Conservation (phyloP, 2,329 filamentous ascomycete species). For the Knoxdaviesia capensis region DNA sequence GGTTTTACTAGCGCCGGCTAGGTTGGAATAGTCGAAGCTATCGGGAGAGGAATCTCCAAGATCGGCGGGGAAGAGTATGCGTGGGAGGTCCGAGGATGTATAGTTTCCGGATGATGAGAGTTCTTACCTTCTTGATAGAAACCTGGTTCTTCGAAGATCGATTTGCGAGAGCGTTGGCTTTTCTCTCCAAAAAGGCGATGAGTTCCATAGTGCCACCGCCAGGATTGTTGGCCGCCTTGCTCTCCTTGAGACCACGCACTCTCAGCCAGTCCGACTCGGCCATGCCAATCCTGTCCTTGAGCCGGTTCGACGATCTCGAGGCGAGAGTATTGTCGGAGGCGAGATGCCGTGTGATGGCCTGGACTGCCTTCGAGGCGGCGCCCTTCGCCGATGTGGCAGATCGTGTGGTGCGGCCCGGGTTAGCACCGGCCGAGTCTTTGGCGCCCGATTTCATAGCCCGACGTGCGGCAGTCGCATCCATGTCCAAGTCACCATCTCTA, state of each 20-base stretch:
- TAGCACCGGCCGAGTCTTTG: slow-evolving; percentile 9
- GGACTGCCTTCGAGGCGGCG: slow-evolving; percentile 17
- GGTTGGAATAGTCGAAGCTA: too few relatives aligned
- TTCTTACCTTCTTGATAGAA: slow-evolving; percentile 58
- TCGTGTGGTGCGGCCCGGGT: slow-evolving; percentile 9
- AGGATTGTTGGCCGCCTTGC: slow-evolving; percentile 44
- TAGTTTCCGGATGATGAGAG: too few relatives aligned
- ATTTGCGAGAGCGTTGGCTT: slow-evolving; percentile 35
- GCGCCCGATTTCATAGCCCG: slow-evolving; percentile 9
- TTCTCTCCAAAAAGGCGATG: slow-evolving; percentile 50
- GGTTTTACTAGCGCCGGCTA: not conserved
- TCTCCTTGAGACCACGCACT: slow-evolving; percentile 44
- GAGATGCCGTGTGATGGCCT: slow-evolving; percentile 23
- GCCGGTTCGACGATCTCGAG: slow-evolving; percentile 14
- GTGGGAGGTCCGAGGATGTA: too few relatives aligned
- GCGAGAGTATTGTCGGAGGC: slow-evolving; percentile 14
- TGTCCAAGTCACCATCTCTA: slow-evolving; percentile 38
- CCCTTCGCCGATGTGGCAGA: slow-evolving; percentile 8
- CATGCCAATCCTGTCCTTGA: slow-evolving; percentile 5
- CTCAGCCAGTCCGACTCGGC: slow-evolving; percentile 13
- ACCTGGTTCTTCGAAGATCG: slow-evolving; percentile 25
- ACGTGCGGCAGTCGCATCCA: slow-evolving; percentile 22
- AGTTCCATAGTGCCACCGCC: slow-evolving; percentile 48
- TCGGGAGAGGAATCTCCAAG: too few relatives aligned
- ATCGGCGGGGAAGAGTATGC: too few relatives aligned